Evolutionary conservation across 2,329 filamentous ascomycete species (phyloP).

Genomic region (Neocatenulostroma microsporum): DNA sequence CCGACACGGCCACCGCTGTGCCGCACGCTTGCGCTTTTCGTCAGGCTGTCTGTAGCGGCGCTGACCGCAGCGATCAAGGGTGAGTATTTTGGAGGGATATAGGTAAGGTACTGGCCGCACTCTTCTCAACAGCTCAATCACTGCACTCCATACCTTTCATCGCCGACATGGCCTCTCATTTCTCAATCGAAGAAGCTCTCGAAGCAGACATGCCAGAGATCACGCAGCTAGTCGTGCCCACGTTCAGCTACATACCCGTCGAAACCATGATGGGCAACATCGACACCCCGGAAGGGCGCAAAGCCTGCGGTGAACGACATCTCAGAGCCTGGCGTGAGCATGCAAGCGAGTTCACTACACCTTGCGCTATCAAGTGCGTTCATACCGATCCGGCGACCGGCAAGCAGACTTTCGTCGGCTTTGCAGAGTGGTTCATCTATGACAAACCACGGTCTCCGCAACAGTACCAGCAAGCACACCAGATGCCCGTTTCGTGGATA

Average conservation of each 20-base stretch:
- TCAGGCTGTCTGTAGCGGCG: no score
- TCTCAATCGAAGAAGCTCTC: conserved; percentile 14
- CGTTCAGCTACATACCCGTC: conserved; percentile 12
- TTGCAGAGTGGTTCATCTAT: conserved; percentile 20
- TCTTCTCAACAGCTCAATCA: conserved; percentile 1
- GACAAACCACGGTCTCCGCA: conserved; percentile 9
- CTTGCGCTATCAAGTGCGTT: conserved; percentile 17
- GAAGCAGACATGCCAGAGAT: conserved; percentile 19
- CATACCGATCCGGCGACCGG: conserved; percentile 13
- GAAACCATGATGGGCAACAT: conserved; percentile 14
- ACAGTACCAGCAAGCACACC: conserved; percentile 8
- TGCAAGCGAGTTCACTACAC: conserved; percentile 5
- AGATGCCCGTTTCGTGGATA: no score
- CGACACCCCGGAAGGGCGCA: conserved; percentile 10
- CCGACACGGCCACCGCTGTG: no score
- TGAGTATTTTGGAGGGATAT: no score
- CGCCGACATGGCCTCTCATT: conserved; percentile 10
- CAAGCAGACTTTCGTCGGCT: conserved; percentile 15
- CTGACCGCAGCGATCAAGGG: no score
- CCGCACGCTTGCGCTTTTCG: no score
- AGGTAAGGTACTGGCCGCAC: no score
- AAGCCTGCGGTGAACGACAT: conserved; percentile 14
- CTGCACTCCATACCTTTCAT: background rate
- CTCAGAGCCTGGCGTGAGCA: conserved; percentile 17
- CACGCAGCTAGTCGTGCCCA: conserved; percentile 14